These are phyloP conservation scores for Neurospora sp. DNA, from an alignment of 495 filamentous ascomycete genomes.

Conservation along the genomic window DNA sequence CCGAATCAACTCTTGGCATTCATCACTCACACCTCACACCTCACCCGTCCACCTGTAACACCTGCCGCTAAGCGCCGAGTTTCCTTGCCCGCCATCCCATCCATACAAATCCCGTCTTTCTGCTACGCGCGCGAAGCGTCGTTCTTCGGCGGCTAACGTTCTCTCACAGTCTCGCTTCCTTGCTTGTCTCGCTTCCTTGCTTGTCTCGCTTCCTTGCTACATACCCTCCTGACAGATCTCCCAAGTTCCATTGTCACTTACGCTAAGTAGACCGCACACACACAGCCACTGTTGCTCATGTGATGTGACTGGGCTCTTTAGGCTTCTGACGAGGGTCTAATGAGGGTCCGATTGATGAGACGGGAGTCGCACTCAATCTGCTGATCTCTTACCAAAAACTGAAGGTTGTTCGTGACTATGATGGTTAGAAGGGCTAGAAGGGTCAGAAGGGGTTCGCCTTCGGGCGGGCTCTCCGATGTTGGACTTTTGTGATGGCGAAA, in stretches of 20 bases:
- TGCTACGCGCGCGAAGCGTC: background rate
- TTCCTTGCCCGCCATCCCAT: background rate
- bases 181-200: background rate
- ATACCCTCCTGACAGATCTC: background rate
- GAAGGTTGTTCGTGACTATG: background rate
- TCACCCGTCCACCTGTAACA: background rate
- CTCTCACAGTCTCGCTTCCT: background rate
- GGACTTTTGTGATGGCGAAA: background rate
- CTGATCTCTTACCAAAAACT: background rate
- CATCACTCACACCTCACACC: background rate
- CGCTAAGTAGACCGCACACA: background rate
- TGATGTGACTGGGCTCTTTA: background rate
- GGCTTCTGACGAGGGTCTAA: background rate
- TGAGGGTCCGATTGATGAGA: background rate
- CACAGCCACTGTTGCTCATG: background rate
- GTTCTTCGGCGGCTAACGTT: background rate
- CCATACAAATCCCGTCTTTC: background rate
- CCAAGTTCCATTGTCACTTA: background rate
- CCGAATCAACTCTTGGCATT: background rate
- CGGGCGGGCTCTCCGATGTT: background rate
- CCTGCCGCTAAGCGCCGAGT: background rate
- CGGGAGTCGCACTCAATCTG: background rate
- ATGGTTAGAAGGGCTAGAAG: background rate
- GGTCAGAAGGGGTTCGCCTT: background rate
- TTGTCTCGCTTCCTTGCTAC: background rate